Conservation (phyloP, 208 protist species). For the Kentomonas sorsogonicus region DNA sequence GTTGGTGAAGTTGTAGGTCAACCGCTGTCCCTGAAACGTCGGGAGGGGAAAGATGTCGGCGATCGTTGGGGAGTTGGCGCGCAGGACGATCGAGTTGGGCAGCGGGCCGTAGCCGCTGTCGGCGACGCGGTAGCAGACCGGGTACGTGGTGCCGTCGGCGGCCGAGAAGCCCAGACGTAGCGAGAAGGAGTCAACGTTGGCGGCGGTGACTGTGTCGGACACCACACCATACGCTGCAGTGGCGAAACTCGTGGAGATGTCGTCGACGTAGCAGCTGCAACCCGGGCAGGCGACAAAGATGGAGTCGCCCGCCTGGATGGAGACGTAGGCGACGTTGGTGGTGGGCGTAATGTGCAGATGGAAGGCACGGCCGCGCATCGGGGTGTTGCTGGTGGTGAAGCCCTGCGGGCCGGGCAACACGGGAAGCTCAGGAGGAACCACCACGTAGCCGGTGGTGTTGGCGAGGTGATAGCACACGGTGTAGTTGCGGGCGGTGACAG, state of each 20-base stretch:
- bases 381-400: conserved; percentile 68
- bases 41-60: conserved; percentile 27
- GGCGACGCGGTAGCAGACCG: conserved; percentile 70
- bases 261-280: conserved; percentile 75
- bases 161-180: conserved; percentile 70
- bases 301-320: conserved; percentile 35
- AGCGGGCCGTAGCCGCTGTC: conserved; percentile 79
- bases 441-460: conserved; percentile 41
- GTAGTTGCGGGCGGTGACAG: conserved; percentile 33
- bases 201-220: conserved; percentile 17
- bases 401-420: conserved; percentile 48
- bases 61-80: conserved; percentile 36
- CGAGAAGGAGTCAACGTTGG: conserved; percentile 13
- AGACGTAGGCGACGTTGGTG: conserved; percentile 19
- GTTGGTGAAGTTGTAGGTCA: conserved; percentile 45
- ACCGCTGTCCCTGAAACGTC: conserved; percentile 74
- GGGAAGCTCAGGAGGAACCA: conserved; percentile 32
- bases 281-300: conserved; percentile 58
- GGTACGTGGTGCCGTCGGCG: conserved; percentile 35
- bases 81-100: conserved; percentile 25
- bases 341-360: conserved; percentile 35
- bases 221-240: conserved; percentile 61
- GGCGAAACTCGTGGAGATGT: conserved; percentile 16
- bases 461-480: conserved; percentile 73
- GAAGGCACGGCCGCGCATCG: conserved; percentile 75